Evolutionary conservation across 2,329 filamentous ascomycete genomes (phyloP), one percentile per base, ranked within the genome.

Genomic region (Phaeosphaeriaceae sp.): DNA sequence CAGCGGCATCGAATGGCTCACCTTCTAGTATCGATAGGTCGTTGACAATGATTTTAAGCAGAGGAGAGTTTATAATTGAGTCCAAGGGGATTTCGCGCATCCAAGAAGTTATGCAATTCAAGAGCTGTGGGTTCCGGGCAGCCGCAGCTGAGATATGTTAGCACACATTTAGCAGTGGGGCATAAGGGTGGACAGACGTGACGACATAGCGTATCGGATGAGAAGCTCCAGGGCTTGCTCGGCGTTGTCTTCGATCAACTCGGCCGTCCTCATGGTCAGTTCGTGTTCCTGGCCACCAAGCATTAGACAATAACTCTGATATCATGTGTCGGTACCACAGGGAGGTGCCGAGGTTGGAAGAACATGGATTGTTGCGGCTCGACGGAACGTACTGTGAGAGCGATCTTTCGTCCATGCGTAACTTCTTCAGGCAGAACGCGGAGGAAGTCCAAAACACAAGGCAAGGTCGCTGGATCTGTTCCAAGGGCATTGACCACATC

Each of bases 331-430:
- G 63, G 60, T 58, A 67, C 60, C 64, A 58, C 56, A 54, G 64
- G 61, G 52, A 63, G 55, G 54, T 73, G 72, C 69, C 74, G 66
- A 67, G 42, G 48, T 70, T 68, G 68, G 68, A 63, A 66, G 65
- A 26, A 26, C 23, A 63, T 71, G 60, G 61, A 6, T 8, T 26
- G 55, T 61, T 60, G 64, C 65, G 63, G 56, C 43, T 74, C 73
- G 74, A 81, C 80, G 88, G 86, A 83, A 93, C 91, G 81, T 94
- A 96, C 92, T 85, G 91, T 92, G 79, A 99, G 84, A 83, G 92
- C 96, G 83, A 99, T 97, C 81, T 97, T 99, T 78, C 94, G 91
- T 79, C 94, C 94, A 83, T 99, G 93, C 64, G 90, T 97, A 71
- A 99, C 94, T 83, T 99, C 94, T 81, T 99, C 94, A 48, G 94